Evolutionary conservation across 2,329 filamentous ascomycete genomes (phyloP).

Genomic region (Fusarium marasasianum): DNA sequence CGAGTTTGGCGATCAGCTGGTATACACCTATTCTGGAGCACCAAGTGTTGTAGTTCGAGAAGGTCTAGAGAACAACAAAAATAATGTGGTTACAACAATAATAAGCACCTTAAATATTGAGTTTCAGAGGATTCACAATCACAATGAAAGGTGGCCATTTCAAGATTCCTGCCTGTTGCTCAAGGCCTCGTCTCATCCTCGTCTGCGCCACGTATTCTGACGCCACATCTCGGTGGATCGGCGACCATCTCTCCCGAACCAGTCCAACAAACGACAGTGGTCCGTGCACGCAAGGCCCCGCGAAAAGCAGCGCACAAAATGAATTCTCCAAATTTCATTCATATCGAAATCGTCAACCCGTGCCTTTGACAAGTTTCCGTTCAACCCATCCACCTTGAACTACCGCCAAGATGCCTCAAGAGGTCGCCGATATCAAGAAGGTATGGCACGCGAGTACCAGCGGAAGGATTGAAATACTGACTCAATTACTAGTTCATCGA

Average conservation of each 20-base stretch:
- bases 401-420: conserved; percentile 90
- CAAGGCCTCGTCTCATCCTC: background rate
- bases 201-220: conserved; percentile 26
- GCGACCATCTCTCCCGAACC: conserved; percentile 30
- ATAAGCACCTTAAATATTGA: background rate
- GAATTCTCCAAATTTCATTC: conserved; percentile 46
- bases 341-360: conserved; percentile 41
- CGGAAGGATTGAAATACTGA: conserved; percentile 42
- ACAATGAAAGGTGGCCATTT: conserved; percentile 40
- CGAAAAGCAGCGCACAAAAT: conserved; percentile 47
- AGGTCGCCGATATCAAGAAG: conserved; percentile 98
- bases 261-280: conserved; percentile 22
- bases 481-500: conserved; percentile 87
- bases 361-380: conserved; percentile 41
- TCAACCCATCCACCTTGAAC: conserved; percentile 42
- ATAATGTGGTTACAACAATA: rapidly evolving
- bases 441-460: conserved; percentile 51
- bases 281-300: conserved; percentile 42
- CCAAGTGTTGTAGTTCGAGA: background rate
- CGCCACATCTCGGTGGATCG: conserved; percentile 38
- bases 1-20: background rate
- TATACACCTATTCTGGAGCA: background rate
- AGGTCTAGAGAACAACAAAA: background rate
- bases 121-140: background rate
- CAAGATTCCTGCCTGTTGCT: background rate